Evolutionary conservation across 495 filamentous ascomycete species (phyloP).

Genomic region (Talaromyces liani): DNA sequence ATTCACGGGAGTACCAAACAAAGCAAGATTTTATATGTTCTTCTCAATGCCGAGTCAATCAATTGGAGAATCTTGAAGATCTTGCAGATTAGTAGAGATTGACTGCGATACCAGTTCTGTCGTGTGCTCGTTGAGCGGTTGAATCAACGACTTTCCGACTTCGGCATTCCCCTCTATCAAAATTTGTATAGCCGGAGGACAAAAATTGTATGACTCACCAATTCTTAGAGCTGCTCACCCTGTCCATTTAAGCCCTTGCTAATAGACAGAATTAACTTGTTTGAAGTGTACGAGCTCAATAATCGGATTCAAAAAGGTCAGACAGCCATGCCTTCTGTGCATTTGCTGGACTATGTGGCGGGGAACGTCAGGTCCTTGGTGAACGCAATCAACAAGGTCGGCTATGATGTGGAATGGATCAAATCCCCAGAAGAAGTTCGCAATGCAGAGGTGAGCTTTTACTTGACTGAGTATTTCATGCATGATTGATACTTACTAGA

Average conservation of each 20-base stretch:
- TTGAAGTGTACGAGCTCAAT: conserved; percentile 10
- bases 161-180: not conserved
- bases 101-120: not conserved
- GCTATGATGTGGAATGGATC: conserved; percentile 91
- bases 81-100: not conserved
- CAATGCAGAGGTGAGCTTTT: conserved; percentile 64
- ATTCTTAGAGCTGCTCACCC: conserved; percentile 16
- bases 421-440: conserved; percentile 73
- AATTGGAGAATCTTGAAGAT: not conserved
- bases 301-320: not conserved
- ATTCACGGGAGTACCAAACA: not conserved
- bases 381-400: conserved; percentile 92
- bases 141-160: not conserved
- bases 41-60: not conserved
- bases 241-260: not conserved
- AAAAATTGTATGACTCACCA: conserved; percentile 20
- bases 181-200: not conserved
- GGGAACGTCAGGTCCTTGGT: conserved; percentile 92
- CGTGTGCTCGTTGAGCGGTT: not conserved
- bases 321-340: conserved; percentile 70
- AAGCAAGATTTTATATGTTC: not conserved
- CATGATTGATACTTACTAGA: conserved; percentile 13
- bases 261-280: not conserved
- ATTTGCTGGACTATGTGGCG: conserved; percentile 79
- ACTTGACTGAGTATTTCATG: not conserved